Evolutionary conservation across 1,139 yeast species (phyloP).

Genomic region (Suhomyces yuchorum): DNA sequence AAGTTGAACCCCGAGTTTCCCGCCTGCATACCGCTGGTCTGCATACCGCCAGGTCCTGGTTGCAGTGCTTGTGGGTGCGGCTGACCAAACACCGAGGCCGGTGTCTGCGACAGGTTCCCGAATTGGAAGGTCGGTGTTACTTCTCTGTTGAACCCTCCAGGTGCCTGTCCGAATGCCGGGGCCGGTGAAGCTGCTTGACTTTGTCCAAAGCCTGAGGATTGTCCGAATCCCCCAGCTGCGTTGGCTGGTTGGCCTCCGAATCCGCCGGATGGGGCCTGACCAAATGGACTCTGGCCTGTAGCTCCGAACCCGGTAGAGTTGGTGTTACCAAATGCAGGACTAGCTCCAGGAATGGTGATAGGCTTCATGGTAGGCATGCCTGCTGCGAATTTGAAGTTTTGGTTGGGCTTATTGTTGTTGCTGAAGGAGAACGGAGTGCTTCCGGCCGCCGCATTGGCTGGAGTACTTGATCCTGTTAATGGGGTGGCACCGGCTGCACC

Average conservation of each 20-base stretch:
- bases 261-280: neutral
- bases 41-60: neutral
- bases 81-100: slow-evolving; percentile 18
- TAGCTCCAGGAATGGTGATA: slow-evolving; percentile 1
- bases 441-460: neutral
- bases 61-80: slow-evolving; percentile 11
- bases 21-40: neutral
- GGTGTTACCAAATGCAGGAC: slow-evolving; percentile 2
- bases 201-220: slow-evolving; percentile 4
- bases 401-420: slow-evolving; percentile 4
- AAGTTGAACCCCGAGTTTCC: slow-evolving; percentile 12
- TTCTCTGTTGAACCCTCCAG: slow-evolving; percentile 10
- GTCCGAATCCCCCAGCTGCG: neutral
- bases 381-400: slow-evolving; percentile 17
- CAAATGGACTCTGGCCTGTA: neutral
- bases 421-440: slow-evolving; percentile 12
- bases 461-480: neutral
- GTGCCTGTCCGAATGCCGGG: slow-evolving; percentile 1
- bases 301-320: slow-evolving; percentile 6
- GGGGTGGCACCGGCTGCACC: neutral
- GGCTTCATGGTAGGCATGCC: slow-evolving; percentile 13
- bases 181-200: neutral
- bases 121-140: slow-evolving; percentile 16
- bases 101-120: slow-evolving; percentile 13
- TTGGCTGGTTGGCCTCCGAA: neutral